phyloP scores from a whole-genome alignment of 2,329 filamentous ascomycete genomes.

The Colletotrichum orchidophilum region DNA sequence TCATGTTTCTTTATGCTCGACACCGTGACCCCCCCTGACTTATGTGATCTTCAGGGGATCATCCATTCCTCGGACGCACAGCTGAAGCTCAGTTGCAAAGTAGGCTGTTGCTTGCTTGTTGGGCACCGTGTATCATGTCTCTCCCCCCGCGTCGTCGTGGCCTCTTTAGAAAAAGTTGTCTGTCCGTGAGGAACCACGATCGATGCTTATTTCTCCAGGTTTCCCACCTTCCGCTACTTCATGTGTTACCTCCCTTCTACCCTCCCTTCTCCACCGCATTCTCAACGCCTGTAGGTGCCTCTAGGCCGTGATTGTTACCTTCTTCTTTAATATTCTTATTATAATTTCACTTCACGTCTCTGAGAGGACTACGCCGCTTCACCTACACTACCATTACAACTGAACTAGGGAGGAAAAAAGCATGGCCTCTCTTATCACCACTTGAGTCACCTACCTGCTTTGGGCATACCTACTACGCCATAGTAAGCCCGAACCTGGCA shows the following conservation, averaged over 20 bases:
- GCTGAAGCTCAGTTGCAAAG: slow-evolving; percentile 19
- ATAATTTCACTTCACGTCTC: slow-evolving; percentile 18
- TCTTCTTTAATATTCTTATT: slow-evolving; percentile 7
- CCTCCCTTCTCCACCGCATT: neutral
- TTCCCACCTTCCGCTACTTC: neutral
- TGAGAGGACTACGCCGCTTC: slow-evolving; percentile 26
- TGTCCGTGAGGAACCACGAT: slow-evolving; percentile 6
- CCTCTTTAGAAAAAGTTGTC: neutral
- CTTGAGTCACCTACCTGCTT: neutral
- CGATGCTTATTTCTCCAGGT: slow-evolving; percentile 25
- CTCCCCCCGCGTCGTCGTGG: slow-evolving; percentile 19
- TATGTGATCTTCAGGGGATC: slow-evolving; percentile 7
- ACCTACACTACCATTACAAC: neutral
- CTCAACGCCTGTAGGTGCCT: neutral
- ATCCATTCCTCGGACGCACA: slow-evolving; percentile 17
- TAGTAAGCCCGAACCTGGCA: neutral
- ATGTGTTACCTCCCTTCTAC: neutral
- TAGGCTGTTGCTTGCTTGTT: slow-evolving; percentile 9
- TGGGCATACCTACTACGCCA: slow-evolving; percentile 5
- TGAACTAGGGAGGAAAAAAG: neutral
- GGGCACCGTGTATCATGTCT: slow-evolving; percentile 18
- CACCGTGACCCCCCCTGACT: slow-evolving; percentile 1
- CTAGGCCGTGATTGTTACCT: neutral
- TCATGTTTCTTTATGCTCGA: slow-evolving; percentile 24
- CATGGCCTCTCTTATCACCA: neutral